Evolutionary conservation across 108 stramenopile genomes (phyloP).

Genomic region (Mayamaea pseudoterrestris): DNA sequence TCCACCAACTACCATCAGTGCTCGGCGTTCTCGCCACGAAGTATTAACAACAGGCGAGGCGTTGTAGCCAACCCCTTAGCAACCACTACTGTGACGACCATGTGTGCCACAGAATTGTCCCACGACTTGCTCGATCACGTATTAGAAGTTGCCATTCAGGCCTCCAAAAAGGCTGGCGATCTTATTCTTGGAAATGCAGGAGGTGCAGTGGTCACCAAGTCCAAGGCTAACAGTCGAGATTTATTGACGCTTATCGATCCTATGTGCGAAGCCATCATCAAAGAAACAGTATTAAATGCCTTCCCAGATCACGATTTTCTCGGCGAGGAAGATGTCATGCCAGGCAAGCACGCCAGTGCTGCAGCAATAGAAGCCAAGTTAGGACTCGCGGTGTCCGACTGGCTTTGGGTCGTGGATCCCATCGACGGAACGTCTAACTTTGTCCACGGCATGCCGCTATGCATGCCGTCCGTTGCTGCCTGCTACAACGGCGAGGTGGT

Average conservation of each 20-base stretch:
- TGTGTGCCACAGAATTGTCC: neutral
- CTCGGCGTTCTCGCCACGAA: neutral
- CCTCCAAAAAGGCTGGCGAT: constrained; percentile 62
- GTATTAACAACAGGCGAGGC: no score
- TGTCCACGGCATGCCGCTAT: constrained; percentile 65
- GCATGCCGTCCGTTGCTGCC: constrained; percentile 35
- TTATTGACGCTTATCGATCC: constrained; percentile 83
- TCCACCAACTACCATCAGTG: neutral
- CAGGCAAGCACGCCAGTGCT: constrained; percentile 33
- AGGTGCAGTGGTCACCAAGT: constrained; percentile 36
- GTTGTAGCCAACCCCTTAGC: no score
- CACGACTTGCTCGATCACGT: neutral
- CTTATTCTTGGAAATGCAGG: constrained; percentile 65
- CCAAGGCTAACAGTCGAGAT: constrained; percentile 80
- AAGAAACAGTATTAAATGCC: constrained; percentile 22
- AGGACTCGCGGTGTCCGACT: constrained; percentile 9
- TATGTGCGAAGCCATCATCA: constrained; percentile 65
- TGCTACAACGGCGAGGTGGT: constrained; percentile 42
- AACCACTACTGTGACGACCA: neutral
- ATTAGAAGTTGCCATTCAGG: constrained; percentile 25
- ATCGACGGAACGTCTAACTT: constrained; percentile 78
- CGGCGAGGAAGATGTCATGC: constrained; percentile 58
- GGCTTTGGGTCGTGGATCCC: constrained; percentile 65
- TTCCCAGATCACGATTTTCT: constrained; percentile 58
- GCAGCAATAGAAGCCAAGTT: constrained; percentile 23